Evolutionary conservation across 1,284 basidiomycete species (phyloP).

Genomic region (Pisolithus thermaeus): DNA sequence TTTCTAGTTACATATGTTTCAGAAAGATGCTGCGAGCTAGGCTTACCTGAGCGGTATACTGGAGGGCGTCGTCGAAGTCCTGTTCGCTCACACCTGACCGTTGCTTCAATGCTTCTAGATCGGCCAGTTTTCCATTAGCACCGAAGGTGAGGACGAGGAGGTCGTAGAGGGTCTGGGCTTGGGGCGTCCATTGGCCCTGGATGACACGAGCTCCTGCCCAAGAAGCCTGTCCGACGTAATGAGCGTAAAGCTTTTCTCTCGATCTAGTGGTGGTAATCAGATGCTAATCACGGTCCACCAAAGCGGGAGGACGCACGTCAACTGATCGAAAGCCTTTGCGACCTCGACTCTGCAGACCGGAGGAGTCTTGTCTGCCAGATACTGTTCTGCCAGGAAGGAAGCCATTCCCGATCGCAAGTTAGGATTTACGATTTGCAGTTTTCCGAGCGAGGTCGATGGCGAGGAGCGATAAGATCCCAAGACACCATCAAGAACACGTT

Average conservation of each 20-base stretch:
- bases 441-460: neutral
- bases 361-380: constrained; percentile 61
- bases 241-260: constrained; percentile 72
- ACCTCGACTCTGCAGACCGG: constrained; percentile 68
- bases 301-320: constrained; percentile 42
- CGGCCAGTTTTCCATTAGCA: constrained; percentile 48
- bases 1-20: neutral
- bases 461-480: constrained; percentile 3
- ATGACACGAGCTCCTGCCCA: constrained; percentile 83
- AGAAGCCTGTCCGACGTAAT: constrained; percentile 60
- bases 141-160: constrained; percentile 66
- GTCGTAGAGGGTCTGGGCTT: constrained; percentile 57
- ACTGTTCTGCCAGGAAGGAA: constrained; percentile 47
- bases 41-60: constrained; percentile 66
- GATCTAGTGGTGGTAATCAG: constrained; percentile 34
- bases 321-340: constrained; percentile 56
- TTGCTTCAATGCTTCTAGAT: constrained; percentile 49
- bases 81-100: constrained; percentile 47
- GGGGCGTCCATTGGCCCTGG: constrained; percentile 73
- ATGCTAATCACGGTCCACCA: neutral
- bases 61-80: constrained; percentile 65
- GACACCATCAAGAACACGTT: neutral
- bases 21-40: constrained; percentile 8
- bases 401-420: constrained; percentile 26
- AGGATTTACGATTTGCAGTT: neutral